Base-by-base conservation (phyloP, 495 filamentous ascomycete species). In the Elasticomyces elasticus region DNA sequence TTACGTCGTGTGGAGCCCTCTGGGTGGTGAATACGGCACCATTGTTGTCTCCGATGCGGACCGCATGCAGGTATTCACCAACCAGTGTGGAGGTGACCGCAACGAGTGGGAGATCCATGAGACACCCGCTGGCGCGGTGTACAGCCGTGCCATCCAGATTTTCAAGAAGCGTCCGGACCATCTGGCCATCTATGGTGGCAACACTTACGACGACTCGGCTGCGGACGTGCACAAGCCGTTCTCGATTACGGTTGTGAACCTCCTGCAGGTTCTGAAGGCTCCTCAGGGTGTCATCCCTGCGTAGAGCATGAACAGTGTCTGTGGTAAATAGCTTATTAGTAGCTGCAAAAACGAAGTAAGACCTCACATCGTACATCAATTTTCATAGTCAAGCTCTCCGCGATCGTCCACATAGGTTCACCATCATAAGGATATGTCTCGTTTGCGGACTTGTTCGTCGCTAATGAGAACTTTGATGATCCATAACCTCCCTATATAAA, bases 41-140 rank as follows among this genome's bases (percentile, higher is more conserved):
- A 55, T 66, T 20, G 69, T 84, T 13, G 78, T 78, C 31, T 49
- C 45, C 24, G 27, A 49, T 25, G 45, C 45, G 3, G 45, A 49
- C 24, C 15, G n/a, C 17, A 28, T 11, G 5, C n/a, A 20, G 17
- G 45, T 49, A 2, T 49, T 49, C 45, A 31, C 45, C 25, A 49
- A 49, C 27, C 24, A 49, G 27, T 19, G 15, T 11, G 27, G 45
- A 6, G 45, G 25, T 2, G 45, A 49, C 22, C 17, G 15, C 25
- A 25, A 49, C 24, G 24, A 20, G 25, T 49, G 45, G 45, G 19
- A 49, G 24, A 2, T 24, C 4, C 45, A 49, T 19, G 45, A 11
- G 11, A 49, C 45, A 2, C 17, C 45, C 2, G 45, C 27, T 3
- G 45, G 45, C 2, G 45, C 45, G 45, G 45, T 49, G 45, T 49